Evolutionary conservation across 306 rosid species (phyloP).

Genomic region (Alnus glutinosa): DNA sequence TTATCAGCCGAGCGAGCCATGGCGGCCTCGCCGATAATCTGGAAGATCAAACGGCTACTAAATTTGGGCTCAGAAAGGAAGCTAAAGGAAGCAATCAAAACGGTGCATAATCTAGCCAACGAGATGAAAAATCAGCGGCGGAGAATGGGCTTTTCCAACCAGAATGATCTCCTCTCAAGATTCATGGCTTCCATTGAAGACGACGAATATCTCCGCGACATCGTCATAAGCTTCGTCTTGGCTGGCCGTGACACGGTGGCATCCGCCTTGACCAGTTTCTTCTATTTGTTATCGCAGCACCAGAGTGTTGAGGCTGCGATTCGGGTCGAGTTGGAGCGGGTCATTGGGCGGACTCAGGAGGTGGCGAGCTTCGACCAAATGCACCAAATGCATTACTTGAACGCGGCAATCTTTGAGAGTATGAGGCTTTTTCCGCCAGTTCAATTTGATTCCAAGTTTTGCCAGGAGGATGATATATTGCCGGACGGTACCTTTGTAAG

Average conservation of each 20-base stretch:
- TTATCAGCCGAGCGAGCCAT: conserved; percentile 75
- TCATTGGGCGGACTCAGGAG: conserved; percentile 36
- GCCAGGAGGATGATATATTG: conserved; percentile 65
- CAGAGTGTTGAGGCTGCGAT: conserved; percentile 45
- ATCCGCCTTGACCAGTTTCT: conserved; percentile 65
- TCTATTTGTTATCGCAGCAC: conserved; percentile 47
- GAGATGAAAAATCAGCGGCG: conserved; percentile 48
- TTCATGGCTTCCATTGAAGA: conserved; percentile 67
- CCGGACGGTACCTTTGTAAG: conserved; percentile 78
- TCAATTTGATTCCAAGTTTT: conserved; percentile 83
- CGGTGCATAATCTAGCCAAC: conserved; percentile 42
- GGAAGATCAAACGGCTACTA: conserved; percentile 61
- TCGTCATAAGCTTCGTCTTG: conserved; percentile 67
- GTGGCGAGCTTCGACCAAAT: conserved; percentile 40
- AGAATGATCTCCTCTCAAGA: conserved; percentile 68
- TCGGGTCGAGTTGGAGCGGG: conserved; percentile 54
- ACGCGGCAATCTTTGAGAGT: conserved; percentile 69
- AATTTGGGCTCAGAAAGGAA: conserved; percentile 64
- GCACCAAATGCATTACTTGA: conserved; percentile 64
- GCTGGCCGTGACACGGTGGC: conserved; percentile 93
- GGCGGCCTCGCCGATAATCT: conserved; percentile 49
- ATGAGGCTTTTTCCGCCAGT: conserved; percentile 84
- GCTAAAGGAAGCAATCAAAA: conserved; percentile 45
- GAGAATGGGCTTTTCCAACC: conserved; percentile 16
- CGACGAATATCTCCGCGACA: conserved; percentile 67